Base-by-base conservation (phyloP, 805 yeast species). In the Ogataea pignaliae region DNA sequence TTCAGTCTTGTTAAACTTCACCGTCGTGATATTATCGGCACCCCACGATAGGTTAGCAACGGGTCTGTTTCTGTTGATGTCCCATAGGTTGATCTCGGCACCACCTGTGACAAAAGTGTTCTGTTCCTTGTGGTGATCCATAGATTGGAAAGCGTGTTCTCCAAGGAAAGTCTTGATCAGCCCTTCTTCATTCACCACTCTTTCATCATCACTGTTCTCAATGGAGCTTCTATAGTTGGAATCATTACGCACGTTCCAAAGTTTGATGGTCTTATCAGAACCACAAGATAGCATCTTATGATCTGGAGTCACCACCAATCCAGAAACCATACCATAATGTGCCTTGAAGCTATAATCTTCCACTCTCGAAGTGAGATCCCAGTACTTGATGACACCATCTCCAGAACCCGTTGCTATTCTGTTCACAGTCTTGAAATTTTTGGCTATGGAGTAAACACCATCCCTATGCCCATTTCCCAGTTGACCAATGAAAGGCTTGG, bases 401-500 rank as follows among this genome's bases (percentile, higher is more conserved):
- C 96, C 99, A 8, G 93, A 82, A 10, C 97, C 97, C 10, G 93
- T 79, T 2, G 97, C 97, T 28, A 91, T 66, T 58, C 81, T 82
- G 56, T 81, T 85, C 40, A 89, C 72, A 37, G 77, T 70, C 36
- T 75, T 66, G 60, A 80, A 80, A 64, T 90, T 85, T 63, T 84
- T 85, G 6, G 97, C 95, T 38, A 93, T 76, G 14, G 83, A 71
- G 64, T 93, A 91, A 12, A 93, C 88, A 46, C 97, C 98, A 61
- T 93, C 99, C 45, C 91, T 71, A 60, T 95, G 99, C 9, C 99
- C 99, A 48, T 79, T 76, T 3, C 99, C 99, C 32, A 93, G 68
- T 61, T 93, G 98, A 1, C 96, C 97, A 16, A 95, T 74, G 65
- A 93, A 93, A 2, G 99, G 99, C 60, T 90, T 90, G 0, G 99